Evolutionary conservation across 495 filamentous ascomycete genomes (phyloP).

Genomic region (Penicillium alfredii): DNA sequence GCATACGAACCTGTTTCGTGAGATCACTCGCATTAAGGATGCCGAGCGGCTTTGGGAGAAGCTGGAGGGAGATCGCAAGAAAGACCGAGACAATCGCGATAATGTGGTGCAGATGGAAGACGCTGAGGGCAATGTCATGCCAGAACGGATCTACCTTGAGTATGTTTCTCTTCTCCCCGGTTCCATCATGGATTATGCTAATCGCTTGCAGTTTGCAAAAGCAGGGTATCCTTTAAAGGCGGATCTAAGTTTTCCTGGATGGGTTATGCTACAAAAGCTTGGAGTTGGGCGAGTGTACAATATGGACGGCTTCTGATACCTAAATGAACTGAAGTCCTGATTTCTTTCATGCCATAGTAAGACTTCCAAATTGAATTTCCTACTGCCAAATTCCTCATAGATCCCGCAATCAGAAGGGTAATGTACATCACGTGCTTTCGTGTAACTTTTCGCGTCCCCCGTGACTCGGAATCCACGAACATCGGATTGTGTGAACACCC

Average conservation of each 20-base stretch:
- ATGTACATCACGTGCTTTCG: constrained; percentile 34
- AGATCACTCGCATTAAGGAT: constrained; percentile 88
- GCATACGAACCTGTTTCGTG: constrained; percentile 84
- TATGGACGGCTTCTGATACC: constrained; percentile 1
- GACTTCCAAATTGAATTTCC: not conserved
- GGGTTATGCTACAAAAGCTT: constrained; percentile 18
- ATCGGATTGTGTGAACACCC: too few species aligned
- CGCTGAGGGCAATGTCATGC: constrained; percentile 95
- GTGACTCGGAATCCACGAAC: too few species aligned
- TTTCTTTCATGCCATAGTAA: too few species aligned
- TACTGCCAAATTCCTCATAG: not conserved
- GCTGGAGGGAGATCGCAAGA: constrained; percentile 79
- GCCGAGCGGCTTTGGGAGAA: constrained; percentile 88
- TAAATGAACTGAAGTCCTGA: too few species aligned
- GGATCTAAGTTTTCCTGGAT: not conserved
- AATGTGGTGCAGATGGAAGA: constrained; percentile 98
- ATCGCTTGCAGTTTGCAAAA: constrained; percentile 45
- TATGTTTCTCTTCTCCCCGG: constrained; percentile 22
- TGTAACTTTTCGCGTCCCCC: constrained; percentile 16
- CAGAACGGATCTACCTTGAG: constrained; percentile 93
- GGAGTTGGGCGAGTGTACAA: constrained; percentile 32
- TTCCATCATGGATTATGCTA: constrained; percentile 13
- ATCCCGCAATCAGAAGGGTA: not conserved
- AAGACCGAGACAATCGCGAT: constrained; percentile 64
- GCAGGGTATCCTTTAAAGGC: constrained; percentile 44